Evolutionary conservation across 2,329 filamentous ascomycete species (phyloP), one percentile per base, ranked within the genome.

Genomic region (Ustulina deusta): DNA sequence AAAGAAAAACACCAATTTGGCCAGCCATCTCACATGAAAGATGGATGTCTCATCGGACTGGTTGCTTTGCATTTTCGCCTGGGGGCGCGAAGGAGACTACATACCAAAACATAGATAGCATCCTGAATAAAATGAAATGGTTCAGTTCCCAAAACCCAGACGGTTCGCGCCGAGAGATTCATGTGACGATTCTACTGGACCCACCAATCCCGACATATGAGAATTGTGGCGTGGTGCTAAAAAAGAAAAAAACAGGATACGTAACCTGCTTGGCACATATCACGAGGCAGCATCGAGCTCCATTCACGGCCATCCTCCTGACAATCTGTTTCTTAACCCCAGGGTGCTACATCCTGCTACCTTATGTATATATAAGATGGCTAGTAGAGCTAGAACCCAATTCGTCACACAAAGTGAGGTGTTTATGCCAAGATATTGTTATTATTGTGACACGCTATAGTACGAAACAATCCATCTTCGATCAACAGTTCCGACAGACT

Each of bases 41-140:
- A 68, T 58, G 51, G 38, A 54, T 73, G 71, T 72, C 73, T 76
- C 78, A 80, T 80, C 79, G 78, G 80, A 81, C 79, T 80, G 80
- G 81, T 80, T 80, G 79, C 80, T 83, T 82, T 84, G 83, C 82
- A 84, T 85, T 84, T 83, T 78, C 82, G 83, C 81, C 83, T 81
- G 78, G 82, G 83, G 82, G 83, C 83, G 83, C 83, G 84, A 81
- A 81, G 81, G 83, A 81, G 80, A 83, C 72, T 71, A 83, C 79
- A 84, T 83, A 84, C 81, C 77, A 83, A 80, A 82, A 74, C 25
- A 82, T 83, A 80, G 82, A 82, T 83, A 80, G 82, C 81, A 83
- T 83, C 81, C 82, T 82, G 80, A 78, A 81, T 78, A 73, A 76
- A 74, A 81, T 81, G 15, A 65, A 71, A 72, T 69, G 32, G 71